Percentiles rank a stretch among this genome's conserved stretches.
These are phyloP conservation scores for Trypanosoma mega DNA, from an alignment of 208 protist genomes.

Conservation along the genomic window DNA sequence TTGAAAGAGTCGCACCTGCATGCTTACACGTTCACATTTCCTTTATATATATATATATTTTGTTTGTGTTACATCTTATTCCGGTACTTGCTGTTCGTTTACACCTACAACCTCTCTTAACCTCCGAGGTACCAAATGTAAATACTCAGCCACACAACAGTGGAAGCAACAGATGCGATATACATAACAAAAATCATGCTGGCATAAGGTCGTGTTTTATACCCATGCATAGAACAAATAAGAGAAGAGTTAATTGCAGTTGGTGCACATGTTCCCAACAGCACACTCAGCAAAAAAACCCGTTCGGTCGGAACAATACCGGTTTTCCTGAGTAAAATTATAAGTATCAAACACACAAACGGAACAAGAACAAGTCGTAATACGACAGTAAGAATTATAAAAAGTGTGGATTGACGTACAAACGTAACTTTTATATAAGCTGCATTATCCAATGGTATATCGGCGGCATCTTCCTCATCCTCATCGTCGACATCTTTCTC, in stretches of 20 bases:
- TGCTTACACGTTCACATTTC: too few relatives aligned
- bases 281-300: slow-evolving; percentile 18
- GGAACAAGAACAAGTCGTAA: slow-evolving; percentile 42
- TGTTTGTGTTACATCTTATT: too few relatives aligned
- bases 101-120: too few relatives aligned
- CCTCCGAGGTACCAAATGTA: slow-evolving; percentile 25
- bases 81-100: too few relatives aligned
- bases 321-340: slow-evolving; percentile 23
- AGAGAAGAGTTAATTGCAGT: slow-evolving; percentile 30
- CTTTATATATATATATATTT: too few relatives aligned
- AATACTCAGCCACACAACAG: slow-evolving; percentile 22
- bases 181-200: slow-evolving; percentile 30
- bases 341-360: slow-evolving; percentile 29
- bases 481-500: not conserved
- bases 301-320: slow-evolving; percentile 13
- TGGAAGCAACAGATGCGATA: slow-evolving; percentile 12
- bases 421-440: not conserved
- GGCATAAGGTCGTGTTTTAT: slow-evolving; percentile 14
- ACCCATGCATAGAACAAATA: slow-evolving; percentile 27
- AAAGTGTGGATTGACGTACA: slow-evolving; percentile 14
- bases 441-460: slow-evolving; percentile 1
- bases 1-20: too few relatives aligned
- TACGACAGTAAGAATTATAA: slow-evolving; percentile 38
- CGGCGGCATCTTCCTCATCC: slow-evolving; percentile 7
- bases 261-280: slow-evolving; percentile 27